Conservation (phyloP, 192 early-diverging fungal species). For the Backusella parvicylindrica region DNA sequence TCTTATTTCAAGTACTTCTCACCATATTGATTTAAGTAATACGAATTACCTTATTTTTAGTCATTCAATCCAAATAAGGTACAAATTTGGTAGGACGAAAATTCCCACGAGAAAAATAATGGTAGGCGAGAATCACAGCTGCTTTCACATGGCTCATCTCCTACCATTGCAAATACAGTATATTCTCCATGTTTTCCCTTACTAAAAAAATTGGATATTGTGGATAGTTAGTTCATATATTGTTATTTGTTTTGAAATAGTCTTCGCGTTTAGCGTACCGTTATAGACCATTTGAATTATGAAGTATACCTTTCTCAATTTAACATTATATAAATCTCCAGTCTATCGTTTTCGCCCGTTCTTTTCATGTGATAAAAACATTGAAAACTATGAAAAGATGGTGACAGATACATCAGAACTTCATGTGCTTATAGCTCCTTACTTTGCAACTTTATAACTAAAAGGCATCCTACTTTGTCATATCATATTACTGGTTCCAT, state of each 20-base stretch:
- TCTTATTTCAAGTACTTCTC: not conserved
- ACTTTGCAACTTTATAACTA: not conserved
- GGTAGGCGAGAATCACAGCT: not conserved
- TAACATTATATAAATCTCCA: not conserved
- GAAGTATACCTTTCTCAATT: not conserved
- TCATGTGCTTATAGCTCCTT: not conserved
- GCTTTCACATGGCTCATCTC: not conserved
- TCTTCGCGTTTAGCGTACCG: not conserved
- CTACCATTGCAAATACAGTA: not conserved
- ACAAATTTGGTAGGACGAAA: not conserved
- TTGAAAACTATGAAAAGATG: not conserved
- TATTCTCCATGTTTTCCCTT: not conserved
- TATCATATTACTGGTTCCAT: not conserved
- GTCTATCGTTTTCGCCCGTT: not conserved
- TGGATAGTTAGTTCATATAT: not conserved
- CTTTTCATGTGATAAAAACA: not conserved
- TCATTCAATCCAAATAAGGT: not conserved
- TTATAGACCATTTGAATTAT: not conserved
- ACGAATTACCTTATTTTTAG: slow-evolving; percentile 2
- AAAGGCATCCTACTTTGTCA: not conserved
- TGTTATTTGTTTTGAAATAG: not conserved
- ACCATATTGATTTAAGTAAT: not conserved
- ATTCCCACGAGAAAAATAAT: slow-evolving; percentile 1
- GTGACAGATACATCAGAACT: not conserved
- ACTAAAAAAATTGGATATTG: not conserved